Evolutionary conservation across 495 filamentous ascomycete species (phyloP).

Genomic region (Clohesyomyces aquaticus): DNA sequence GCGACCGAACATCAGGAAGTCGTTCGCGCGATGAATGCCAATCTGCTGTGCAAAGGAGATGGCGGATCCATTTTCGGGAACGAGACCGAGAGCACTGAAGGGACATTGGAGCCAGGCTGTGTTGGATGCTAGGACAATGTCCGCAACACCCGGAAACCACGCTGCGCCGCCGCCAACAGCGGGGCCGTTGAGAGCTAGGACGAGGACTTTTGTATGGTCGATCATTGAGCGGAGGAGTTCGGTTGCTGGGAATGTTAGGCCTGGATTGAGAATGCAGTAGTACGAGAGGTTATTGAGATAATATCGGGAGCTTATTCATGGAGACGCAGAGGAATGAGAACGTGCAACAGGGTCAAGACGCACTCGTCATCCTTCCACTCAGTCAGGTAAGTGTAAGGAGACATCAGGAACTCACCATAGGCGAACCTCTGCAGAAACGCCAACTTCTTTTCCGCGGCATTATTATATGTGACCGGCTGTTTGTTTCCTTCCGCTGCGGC

Average conservation of each 20-base stretch:
- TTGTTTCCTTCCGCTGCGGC: neutral
- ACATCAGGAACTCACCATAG: slow-evolving; percentile 22
- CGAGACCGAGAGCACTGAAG: slow-evolving; percentile 44
- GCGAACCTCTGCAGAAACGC: slow-evolving; percentile 27
- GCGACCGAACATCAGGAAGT: slow-evolving; percentile 47
- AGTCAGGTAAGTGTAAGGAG: slow-evolving; percentile 3
- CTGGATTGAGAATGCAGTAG: no score
- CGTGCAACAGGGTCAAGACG: no score
- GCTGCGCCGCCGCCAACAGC: slow-evolving; percentile 45
- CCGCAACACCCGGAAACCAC: slow-evolving; percentile 45
- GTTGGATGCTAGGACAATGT: slow-evolving; percentile 42
- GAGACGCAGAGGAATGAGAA: no score
- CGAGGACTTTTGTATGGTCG: slow-evolving; percentile 46
- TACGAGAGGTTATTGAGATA: no score
- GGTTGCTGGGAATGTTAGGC: no score
- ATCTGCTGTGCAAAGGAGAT: slow-evolving; percentile 44
- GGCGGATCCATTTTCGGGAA: slow-evolving; percentile 46
- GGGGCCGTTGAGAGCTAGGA: slow-evolving; percentile 47
- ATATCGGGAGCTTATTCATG: no score
- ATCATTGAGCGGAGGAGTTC: slow-evolving; percentile 46
- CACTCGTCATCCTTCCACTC: neutral
- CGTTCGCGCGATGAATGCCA: slow-evolving; percentile 46
- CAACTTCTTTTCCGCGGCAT: slow-evolving; percentile 43
- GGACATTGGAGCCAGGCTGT: slow-evolving; percentile 44
- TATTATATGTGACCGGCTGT: slow-evolving; percentile 25